Base-by-base conservation (phyloP, 169 alveolate genomes). In the Cytauxzoon felis region DNA sequence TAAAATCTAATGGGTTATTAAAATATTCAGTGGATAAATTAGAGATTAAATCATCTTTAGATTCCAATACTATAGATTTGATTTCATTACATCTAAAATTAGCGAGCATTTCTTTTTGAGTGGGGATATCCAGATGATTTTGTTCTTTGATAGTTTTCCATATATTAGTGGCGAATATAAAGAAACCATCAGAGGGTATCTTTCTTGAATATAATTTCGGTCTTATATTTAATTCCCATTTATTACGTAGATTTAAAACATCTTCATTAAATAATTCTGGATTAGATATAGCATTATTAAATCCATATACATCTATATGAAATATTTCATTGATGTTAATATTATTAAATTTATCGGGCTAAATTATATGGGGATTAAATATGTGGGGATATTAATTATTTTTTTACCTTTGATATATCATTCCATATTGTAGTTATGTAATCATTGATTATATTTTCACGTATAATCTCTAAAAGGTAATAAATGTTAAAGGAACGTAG, bases 141-240 rank as follows among this genome's bases (percentile, higher is more conserved):
- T 88, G 92, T 61, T 90, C 82, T 76, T 73, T 84, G 4, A 90
- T 89, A 18, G 93, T 88, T 32, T 85, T 81, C 89, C 88, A 67
- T 21, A 87, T 66, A 52, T 65, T 78, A 61, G 61, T 42, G 26
- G 85, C 70, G 59, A 90, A 92, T 47, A 67, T 80, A 16, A 86
- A 89, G 72, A 88, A 87, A 32, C 96, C 95, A 49, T 92, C 96
- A 1, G 93, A 75, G 2, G 96, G 96, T 18, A 92, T 87, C 33
- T 53, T 43, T 54, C 94, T 67, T 2, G 93, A 83, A 78, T 92
- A 92, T 16, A 66, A 30, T 29, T n/a, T n/a, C 5, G 92, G 92
- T 23, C 84, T 64, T 30, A 90, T 67, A 21, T 51, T 64, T 11
- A 43, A 41, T 3, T 50, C 48, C 94, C 93, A 88, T 54, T 62